phyloP scores from a whole-genome alignment of 116 monocot genomes.

The Papilionanthe hybrid region DNA sequence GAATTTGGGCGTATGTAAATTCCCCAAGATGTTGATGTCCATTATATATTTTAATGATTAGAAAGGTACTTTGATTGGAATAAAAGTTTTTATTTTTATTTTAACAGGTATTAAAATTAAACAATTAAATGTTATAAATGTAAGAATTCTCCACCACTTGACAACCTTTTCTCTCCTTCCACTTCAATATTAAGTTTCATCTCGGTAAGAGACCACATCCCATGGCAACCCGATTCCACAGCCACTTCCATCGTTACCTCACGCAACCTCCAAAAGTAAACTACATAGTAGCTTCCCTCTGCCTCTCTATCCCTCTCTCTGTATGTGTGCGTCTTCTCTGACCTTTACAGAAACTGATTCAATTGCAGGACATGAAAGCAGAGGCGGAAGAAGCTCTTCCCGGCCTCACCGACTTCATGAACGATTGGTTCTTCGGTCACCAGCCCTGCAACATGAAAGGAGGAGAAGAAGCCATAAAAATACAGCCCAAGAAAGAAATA shows the following conservation, averaged over 20 bases:
- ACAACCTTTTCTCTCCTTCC: too few species aligned
- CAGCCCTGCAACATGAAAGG: not conserved
- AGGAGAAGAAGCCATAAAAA: not conserved
- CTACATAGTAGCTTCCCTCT: not conserved
- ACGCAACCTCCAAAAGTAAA: not conserved
- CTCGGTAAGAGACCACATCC: too few species aligned
- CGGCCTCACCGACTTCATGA: constrained; percentile 36
- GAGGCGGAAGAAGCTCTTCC: constrained; percentile 4
- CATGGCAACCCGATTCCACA: not conserved
- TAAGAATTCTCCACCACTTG: too few species aligned
- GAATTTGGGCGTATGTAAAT: too few species aligned
- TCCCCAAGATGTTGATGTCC: too few species aligned
- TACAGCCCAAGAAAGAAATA: not conserved
- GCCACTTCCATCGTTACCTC: not conserved
- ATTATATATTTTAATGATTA: too few species aligned
- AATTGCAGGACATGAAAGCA: not conserved
- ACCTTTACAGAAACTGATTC: not conserved
- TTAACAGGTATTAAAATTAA: too few species aligned
- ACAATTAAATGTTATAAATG: too few species aligned
- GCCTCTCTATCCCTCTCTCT: not conserved
- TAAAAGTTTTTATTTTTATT: too few species aligned
- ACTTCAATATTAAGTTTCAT: too few species aligned
- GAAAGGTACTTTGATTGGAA: too few species aligned
- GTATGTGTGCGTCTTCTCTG: not conserved
- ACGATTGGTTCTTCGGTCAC: constrained; percentile 42